Conservation (phyloP, 2,329 filamentous ascomycete species). For the Cyphellophora attinorum region DNA sequence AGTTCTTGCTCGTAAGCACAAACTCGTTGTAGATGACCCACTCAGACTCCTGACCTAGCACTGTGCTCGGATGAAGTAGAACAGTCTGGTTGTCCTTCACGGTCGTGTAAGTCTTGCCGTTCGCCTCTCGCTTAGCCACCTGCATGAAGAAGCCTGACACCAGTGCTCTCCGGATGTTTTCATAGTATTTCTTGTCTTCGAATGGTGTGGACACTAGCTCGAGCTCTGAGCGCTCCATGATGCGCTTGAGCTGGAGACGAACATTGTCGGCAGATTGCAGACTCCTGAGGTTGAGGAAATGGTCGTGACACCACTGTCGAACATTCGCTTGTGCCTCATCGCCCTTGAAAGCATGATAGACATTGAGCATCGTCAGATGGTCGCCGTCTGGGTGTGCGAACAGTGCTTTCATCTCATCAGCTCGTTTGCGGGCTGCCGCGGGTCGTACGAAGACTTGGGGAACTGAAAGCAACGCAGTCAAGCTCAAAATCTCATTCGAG, state of each 20-base stretch:
- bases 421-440: slow-evolving; percentile 72
- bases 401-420: slow-evolving; percentile 93
- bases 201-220: slow-evolving; percentile 84
- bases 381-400: slow-evolving; percentile 92
- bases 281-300: slow-evolving; percentile 84
- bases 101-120: slow-evolving; percentile 84
- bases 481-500: slow-evolving; percentile 94
- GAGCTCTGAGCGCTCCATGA: slow-evolving; percentile 88
- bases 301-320: slow-evolving; percentile 93
- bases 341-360: slow-evolving; percentile 93
- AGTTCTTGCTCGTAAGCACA: slow-evolving; percentile 95
- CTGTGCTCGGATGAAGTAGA: slow-evolving; percentile 85
- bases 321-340: slow-evolving; percentile 59
- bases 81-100: slow-evolving; percentile 96
- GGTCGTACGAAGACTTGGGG: slow-evolving; percentile 90
- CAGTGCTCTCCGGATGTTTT: slow-evolving; percentile 86
- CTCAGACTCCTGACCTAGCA: slow-evolving; percentile 77
- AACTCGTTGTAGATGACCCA: slow-evolving; percentile 99
- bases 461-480: slow-evolving; percentile 87
- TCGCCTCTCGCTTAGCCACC: slow-evolving; percentile 84
- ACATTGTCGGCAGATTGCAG: slow-evolving; percentile 91
- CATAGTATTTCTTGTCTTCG: slow-evolving; percentile 95
- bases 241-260: slow-evolving; percentile 78
- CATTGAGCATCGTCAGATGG: slow-evolving; percentile 91
- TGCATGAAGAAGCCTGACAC: slow-evolving; percentile 99